Evolutionary conservation across 2,329 filamentous ascomycete species (phyloP), one percentile per base, ranked within the genome.

Genomic region (Didymella pomorum): DNA sequence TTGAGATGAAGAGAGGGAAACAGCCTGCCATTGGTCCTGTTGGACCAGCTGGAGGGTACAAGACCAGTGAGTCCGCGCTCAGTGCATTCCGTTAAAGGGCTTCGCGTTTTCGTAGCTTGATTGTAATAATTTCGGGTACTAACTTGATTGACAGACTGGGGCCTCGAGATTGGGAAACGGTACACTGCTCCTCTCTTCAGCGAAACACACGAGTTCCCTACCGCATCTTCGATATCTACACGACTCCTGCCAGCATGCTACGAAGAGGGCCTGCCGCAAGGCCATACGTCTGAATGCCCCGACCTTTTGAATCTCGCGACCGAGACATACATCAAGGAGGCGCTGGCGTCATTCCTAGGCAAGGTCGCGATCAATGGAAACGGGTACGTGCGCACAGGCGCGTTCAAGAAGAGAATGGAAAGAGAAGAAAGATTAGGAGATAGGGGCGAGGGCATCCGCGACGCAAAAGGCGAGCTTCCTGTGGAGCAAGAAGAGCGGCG

Each of bases 401-500:
- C 87, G 58, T 97, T 94, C 77, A 87, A 87, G 63, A 84, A 85
- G 58, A 90, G 92, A 72, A 82, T 97, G 11, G 86, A 87, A 53
- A 82, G 83, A 45, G 93, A 97, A 75, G 93, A 97, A 72, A 84
- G 89, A 42, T 85, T 87, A 0, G 87, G 86, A 25, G 84, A 87
- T 39, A 83, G 87, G n/a, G 92, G 93, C 4, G 90, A 93, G 67
- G 75, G 96, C 1, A 81, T 85, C 18, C 84, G 91, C 65, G 91
- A 93, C 58, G 89, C 90, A 59, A 89, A 86, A 46, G 93, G 93
- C 1, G 78, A 96, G 26, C 79, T 97, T 6, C 94, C 93, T 0
- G 80, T 93, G 33, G 93, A 97, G 76, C 86, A 90, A 3, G 92
- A 90, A 72, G 89, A 89, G 52, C 88, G 90, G 16, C 86, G 86